Percentiles rank a stretch among this genome's conserved stretches.
Conservation (phyloP, 129 eudicot species). For the Logfia minima region DNA sequence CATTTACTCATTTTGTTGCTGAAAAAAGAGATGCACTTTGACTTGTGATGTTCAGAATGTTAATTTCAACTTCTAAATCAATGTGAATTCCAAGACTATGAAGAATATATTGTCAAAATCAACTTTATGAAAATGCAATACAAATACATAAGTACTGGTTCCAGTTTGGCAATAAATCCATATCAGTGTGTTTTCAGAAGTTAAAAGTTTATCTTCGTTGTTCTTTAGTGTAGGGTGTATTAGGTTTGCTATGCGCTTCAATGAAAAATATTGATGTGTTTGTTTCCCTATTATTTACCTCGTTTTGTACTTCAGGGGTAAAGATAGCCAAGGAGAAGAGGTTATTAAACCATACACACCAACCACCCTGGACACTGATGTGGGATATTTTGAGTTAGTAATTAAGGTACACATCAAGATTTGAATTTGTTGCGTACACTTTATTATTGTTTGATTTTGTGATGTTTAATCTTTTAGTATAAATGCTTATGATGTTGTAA, state of each 20-base stretch:
- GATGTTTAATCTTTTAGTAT: not conserved
- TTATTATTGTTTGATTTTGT: not conserved
- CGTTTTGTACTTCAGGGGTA: constrained; percentile 56
- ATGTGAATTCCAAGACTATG: not conserved
- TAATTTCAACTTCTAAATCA: not conserved
- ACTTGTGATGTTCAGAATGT: not conserved
- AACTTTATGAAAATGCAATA: not conserved
- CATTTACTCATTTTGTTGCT: not conserved
- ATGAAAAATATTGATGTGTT: constrained; percentile 8
- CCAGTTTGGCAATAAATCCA: constrained; percentile 4
- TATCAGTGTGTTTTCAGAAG: constrained; percentile 2
- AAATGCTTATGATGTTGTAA: constrained; percentile 8
- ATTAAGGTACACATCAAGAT: constrained; percentile 58
- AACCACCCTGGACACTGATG: constrained; percentile 86
- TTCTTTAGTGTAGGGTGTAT: not conserved
- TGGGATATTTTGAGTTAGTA: constrained; percentile 91
- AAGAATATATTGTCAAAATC: not conserved
- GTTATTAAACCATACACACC: constrained; percentile 95
- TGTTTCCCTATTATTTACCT: not conserved
- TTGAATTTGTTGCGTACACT: not conserved
- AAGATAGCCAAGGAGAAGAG: constrained; percentile 93
- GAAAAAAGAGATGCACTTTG: not conserved
- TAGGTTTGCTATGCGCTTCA: constrained; percentile 12
- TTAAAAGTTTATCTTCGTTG: constrained; percentile 7
- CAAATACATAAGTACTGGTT: not conserved